Conservation (phyloP, 306 rosid genomes). For the Cajanus cajan region DNA sequence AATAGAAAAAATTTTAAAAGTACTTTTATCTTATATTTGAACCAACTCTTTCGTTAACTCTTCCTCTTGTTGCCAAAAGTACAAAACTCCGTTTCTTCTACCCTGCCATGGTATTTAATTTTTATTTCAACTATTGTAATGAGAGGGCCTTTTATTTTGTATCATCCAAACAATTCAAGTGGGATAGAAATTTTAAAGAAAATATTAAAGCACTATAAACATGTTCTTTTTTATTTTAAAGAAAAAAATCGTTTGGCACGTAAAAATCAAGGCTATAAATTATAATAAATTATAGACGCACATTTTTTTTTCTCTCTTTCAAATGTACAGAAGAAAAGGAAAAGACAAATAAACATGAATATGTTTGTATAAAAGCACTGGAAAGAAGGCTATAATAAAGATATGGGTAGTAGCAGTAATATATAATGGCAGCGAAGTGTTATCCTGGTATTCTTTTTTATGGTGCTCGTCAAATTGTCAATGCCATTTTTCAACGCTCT, state of each 20-base stretch:
- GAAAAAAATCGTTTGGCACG: not conserved
- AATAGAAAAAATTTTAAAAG: too few species aligned
- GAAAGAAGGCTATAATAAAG: not conserved
- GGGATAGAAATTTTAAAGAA: too few species aligned
- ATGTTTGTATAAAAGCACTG: not conserved
- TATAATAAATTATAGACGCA: not conserved
- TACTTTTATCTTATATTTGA: too few species aligned
- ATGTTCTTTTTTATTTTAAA: not conserved
- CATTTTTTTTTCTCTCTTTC: not conserved
- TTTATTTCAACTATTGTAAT: too few species aligned
- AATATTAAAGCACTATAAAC: not conserved
- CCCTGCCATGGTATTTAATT: too few species aligned
- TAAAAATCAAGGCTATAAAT: not conserved
- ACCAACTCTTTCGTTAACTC: too few species aligned
- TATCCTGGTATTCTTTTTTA: not conserved
- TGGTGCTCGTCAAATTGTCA: not conserved
- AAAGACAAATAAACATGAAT: not conserved
- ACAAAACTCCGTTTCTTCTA: too few species aligned
- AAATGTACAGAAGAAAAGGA: not conserved
- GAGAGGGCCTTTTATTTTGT: too few species aligned
- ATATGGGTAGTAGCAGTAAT: not conserved
- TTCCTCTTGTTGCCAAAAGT: too few species aligned
- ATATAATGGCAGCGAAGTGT: not conserved
- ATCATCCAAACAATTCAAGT: not conserved
- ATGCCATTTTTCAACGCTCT: not conserved